Percentiles rank a stretch among this genome's conserved stretches.
Evolutionary conservation across 352 stramenopile genomes (phyloP).

Genomic region (Stramenopiles sp.): DNA sequence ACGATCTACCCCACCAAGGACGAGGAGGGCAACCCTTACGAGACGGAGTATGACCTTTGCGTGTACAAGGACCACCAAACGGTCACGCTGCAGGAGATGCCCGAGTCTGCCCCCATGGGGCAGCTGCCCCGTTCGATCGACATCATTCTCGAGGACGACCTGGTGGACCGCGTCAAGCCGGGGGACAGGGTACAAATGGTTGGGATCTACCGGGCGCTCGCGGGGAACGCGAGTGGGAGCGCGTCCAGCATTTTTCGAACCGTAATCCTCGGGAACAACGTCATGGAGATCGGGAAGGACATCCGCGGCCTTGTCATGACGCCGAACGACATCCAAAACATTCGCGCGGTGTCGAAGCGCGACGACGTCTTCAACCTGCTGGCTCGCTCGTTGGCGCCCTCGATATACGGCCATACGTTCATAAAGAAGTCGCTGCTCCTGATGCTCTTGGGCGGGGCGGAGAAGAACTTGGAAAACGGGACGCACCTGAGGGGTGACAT

Average conservation of each 20-base stretch:
- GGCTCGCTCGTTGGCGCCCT: constrained; percentile 76
- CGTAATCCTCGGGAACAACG: constrained; percentile 70
- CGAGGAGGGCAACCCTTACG: constrained; percentile 79
- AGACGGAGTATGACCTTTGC: constrained; percentile 93
- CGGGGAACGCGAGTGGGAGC: constrained; percentile 33
- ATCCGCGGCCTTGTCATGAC: constrained; percentile 52
- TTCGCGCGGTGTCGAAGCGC: constrained; percentile 70
- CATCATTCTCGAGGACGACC: constrained; percentile 90
- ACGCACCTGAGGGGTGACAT: constrained; percentile 98
- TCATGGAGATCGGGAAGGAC: constrained; percentile 78
- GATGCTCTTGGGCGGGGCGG: constrained; percentile 61
- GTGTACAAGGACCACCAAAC: constrained; percentile 98
- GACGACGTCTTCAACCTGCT: constrained; percentile 73
- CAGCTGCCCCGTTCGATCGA: constrained; percentile 92
- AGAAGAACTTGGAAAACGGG: constrained; percentile 92
- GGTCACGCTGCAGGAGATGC: constrained; percentile 94
- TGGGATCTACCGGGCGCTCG: constrained; percentile 77
- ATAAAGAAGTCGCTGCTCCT: constrained; percentile 86
- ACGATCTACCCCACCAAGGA: constrained; percentile 84
- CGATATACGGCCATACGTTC: constrained; percentile 89
- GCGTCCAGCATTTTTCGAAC: constrained; percentile 19
- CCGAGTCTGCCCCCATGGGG: constrained; percentile 80
- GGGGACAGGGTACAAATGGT: constrained; percentile 84
- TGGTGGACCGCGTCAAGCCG: constrained; percentile 95
- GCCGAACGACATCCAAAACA: constrained; percentile 64